Percentiles rank a stretch among this genome's conserved stretches.
These are phyloP conservation scores for Ceratocystis cacaofunesta DNA, from an alignment of 2,329 filamentous ascomycete genomes.

Conservation along the genomic window DNA sequence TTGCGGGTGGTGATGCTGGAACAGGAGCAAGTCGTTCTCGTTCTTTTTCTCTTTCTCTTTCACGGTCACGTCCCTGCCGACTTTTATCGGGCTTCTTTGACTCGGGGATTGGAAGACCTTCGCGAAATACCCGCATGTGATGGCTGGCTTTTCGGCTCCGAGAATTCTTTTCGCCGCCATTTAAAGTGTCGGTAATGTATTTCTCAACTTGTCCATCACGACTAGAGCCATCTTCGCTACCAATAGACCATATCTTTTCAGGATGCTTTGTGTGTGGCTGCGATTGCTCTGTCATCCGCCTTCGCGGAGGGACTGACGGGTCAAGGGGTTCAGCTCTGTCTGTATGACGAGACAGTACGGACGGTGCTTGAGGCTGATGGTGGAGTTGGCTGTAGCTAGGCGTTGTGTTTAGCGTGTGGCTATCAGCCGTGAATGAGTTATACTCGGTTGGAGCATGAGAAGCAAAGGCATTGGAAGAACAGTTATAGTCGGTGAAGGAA, in stretches of 20 bases:
- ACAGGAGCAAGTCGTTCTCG: constrained; percentile 4
- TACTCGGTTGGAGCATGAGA: constrained; percentile 8
- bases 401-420: not conserved
- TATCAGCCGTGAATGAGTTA: not conserved
- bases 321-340: constrained; percentile 3
- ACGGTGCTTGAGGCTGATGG: not conserved
- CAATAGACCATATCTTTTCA: constrained; percentile 52
- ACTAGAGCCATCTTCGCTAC: constrained; percentile 28
- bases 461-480: constrained; percentile 9
- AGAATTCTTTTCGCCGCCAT: constrained; percentile 44
- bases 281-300: constrained; percentile 3
- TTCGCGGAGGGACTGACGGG: not conserved
- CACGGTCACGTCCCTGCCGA: constrained; percentile 9
- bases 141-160: constrained; percentile 55
- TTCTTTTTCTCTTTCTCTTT: constrained; percentile 11
- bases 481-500: constrained; percentile 9
- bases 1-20: constrained; percentile 9
- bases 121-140: constrained; percentile 51
- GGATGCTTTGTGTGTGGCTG: constrained; percentile 24
- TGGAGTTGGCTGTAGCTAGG: constrained; percentile 2
- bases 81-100: constrained; percentile 35
- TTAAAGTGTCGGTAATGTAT: constrained; percentile 47
- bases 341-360: not conserved
- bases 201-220: constrained; percentile 46
- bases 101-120: constrained; percentile 45